Evolutionary conservation across 805 yeast genomes (phyloP).

Genomic region (Dipodascopsis uninucleata): DNA sequence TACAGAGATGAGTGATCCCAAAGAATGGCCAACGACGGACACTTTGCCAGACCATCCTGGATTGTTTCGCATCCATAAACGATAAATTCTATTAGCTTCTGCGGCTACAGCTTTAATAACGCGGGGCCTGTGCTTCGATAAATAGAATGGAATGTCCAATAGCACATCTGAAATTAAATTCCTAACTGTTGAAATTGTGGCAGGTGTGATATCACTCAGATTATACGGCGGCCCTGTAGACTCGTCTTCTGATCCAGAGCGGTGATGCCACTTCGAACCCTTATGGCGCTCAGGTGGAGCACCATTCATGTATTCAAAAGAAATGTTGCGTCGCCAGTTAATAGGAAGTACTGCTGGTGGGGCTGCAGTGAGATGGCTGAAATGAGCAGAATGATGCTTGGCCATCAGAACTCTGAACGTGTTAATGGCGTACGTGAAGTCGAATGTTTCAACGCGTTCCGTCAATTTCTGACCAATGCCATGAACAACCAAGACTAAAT

Average conservation of each 20-base stretch:
- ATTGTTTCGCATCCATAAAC: conserved; percentile 56
- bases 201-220: conserved; percentile 67
- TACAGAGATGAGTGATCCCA: conserved; percentile 78
- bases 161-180: conserved; percentile 79
- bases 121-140: conserved; percentile 62
- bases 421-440: conserved; percentile 66
- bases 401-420: conserved; percentile 37
- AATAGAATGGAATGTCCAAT: conserved; percentile 75
- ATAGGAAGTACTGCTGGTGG: conserved; percentile 56
- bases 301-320: conserved; percentile 42
- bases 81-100: conserved; percentile 68
- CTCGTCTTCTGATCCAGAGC: conserved; percentile 2
- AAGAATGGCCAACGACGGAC: conserved; percentile 78
- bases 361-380: no score
- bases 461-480: conserved; percentile 94
- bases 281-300: conserved; percentile 12
- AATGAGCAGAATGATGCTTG: conserved; percentile 29
- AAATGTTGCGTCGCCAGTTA: conserved; percentile 74
- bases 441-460: conserved; percentile 70
- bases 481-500: conserved; percentile 78
- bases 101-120: conserved; percentile 63
- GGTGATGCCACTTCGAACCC: no score
- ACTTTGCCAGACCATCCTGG: conserved; percentile 60
- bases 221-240: conserved; percentile 44
- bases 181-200: conserved; percentile 72